Base-by-base conservation (phyloP, 148 eudicot genomes). In the Rhododendron kiyosumense region DNA sequence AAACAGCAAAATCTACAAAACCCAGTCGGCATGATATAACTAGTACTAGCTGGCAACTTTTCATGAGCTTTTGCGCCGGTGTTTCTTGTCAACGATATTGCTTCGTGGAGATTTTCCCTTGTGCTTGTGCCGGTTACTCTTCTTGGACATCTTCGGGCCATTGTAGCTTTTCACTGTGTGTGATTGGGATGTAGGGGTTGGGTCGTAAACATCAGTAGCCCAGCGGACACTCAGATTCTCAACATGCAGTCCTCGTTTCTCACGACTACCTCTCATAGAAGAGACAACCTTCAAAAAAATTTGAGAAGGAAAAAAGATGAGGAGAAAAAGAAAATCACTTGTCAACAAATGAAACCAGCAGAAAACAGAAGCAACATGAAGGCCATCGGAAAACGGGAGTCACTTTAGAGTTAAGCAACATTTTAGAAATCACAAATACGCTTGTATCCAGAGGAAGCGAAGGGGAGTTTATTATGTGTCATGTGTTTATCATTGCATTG, bases 141-240 rank as follows among this genome's bases (percentile, higher is more conserved):
- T 86, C 84, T 76, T 86, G 88, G 67, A 79, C 32, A 54, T 28
- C 34, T 5, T 41, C 48, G 80, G 48, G 77, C 51, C 26, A 75
- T 76, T 82, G 76, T 86, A n/a, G 30, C 83, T 36, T 36, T 77
- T 86, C 32, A 86, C 73, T 36, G 88, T 82, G 77, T 86, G 88
- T 3, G 85, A 86, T 52, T 74, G 82, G 30, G 88, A 86, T 57
- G 88, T 74, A 46, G 49, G 76, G 0, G 78, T 84, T 59, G 88
- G 88, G 78, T 86, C 88, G 11, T 86, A 86, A 17, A 86, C 88
- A 82, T 86, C 88, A 82, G 85, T 76, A 82, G 85, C 88, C 88
- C 88, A 86, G 63, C 82, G 83, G 76, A 86, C 85, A 76, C 82
- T 82, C 38, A 86, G 85, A 24, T 82, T 82, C 63, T 65, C 85